phyloP scores from a whole-genome alignment of 1,284 basidiomycete genomes.

The Schizophyllum amplum region DNA sequence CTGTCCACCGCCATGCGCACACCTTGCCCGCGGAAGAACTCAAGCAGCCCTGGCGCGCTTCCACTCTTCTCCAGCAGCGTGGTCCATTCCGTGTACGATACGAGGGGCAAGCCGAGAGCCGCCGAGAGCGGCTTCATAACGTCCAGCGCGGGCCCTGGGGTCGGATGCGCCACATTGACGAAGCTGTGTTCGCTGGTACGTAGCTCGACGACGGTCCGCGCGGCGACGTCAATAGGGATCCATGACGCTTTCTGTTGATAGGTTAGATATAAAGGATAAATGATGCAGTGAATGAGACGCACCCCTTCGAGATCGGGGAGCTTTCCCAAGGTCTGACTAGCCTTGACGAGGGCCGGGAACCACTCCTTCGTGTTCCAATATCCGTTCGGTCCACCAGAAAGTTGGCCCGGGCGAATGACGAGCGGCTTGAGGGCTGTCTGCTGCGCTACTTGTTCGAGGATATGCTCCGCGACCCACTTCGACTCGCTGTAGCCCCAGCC shows the following conservation, averaged over 20 bases:
- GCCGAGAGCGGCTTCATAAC: neutral
- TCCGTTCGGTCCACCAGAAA: slow-evolving; percentile 25
- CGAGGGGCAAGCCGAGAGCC: slow-evolving; percentile 8
- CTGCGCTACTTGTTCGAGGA: slow-evolving; percentile 21
- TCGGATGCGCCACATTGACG: slow-evolving; percentile 14
- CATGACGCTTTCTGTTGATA: slow-evolving; percentile 20
- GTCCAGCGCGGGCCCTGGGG: slow-evolving; percentile 7
- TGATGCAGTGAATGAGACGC: slow-evolving; percentile 3
- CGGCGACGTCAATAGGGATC: slow-evolving; percentile 23
- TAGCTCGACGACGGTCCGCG: slow-evolving; percentile 20
- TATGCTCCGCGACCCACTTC: slow-evolving; percentile 37
- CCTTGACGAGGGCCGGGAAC: slow-evolving; percentile 23
- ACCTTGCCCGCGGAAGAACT: too few species aligned
- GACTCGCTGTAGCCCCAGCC: slow-evolving; percentile 31
- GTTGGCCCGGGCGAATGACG: slow-evolving; percentile 30
- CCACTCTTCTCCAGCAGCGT: neutral
- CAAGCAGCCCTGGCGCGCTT: too few species aligned
- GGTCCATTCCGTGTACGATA: slow-evolving; percentile 9
- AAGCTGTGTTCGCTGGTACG: slow-evolving; percentile 5
- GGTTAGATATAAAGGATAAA: neutral
- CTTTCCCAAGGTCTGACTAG: slow-evolving; percentile 14
- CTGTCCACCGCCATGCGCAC: too few species aligned
- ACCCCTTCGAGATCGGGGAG: slow-evolving; percentile 19
- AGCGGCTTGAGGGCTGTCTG: slow-evolving; percentile 16
- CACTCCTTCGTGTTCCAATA: slow-evolving; percentile 27